Evolutionary conservation across 768 basidiomycete species (phyloP), one percentile per base, ranked within the genome.

Genomic region (Termitomyces eurrhizus): DNA sequence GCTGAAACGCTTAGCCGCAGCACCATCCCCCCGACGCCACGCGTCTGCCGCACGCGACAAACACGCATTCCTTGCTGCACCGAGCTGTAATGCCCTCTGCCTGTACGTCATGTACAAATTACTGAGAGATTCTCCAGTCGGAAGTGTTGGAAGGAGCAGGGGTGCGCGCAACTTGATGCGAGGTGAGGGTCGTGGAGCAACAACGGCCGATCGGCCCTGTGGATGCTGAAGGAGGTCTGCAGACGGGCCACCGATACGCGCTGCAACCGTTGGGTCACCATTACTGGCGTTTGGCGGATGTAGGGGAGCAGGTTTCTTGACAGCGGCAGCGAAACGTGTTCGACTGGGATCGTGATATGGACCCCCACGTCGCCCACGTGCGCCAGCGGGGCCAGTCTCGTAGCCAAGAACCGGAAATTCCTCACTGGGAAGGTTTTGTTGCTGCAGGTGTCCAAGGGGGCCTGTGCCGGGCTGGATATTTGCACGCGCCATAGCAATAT

Each of bases 41-140:
- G 95, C 94, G 67, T 97, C 95, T 3, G 97, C 96, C 13, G 97
- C 97, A 48, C 94, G 86, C 1, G 93, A 93, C 32, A 99, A 80
- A 72, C 93, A 97, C 16, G 93, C 93, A 67, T 98, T 98, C 41
- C 97, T 81, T 36, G 93, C 93, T 2, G 93, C 91, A 53, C 96
- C 97, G 26, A 98, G 86, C 67, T 97, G 91, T 59, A 98, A 80
- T 29, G 93, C 95, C 37, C 90, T 86, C 37, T 88, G 82, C 18
- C 97, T 88, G 68, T 97, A 96, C 1, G 85, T 72, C 86, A 97
- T 90, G 75, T 99, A 99, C 63, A 97, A 73, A 55, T 72, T 80
- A 71, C 87, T 95, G 52, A 95, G 73, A 0, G 87, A 71, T 51
- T 92, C 86, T 16, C 96, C 95, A 0, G 95, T 98, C 0, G 88